Evolutionary conservation across 2,329 filamentous ascomycete species (phyloP), one percentile per base, ranked within the genome.

Genomic region (Xylariaceae sp.): DNA sequence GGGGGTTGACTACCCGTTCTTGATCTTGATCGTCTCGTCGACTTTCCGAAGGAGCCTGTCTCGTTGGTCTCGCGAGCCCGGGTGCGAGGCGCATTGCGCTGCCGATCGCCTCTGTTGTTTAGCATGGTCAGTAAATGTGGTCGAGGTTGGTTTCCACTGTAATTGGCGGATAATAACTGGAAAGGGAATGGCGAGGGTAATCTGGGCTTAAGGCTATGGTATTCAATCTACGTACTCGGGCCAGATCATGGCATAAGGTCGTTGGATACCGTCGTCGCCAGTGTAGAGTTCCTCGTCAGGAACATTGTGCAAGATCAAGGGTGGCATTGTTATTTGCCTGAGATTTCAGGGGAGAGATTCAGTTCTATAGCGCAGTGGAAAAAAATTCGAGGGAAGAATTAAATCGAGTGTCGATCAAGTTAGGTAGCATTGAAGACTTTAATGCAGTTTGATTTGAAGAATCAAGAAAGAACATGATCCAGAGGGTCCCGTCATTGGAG

Each of bases 281-380:
- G 83, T 73, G 67, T 86, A 87, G 43, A 84, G 81, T 67, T 87
- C 85, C 44, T 87, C 84, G 60, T 87, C 84, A 51, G 84, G 84
- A 59, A 87, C 85, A 67, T 86, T 87, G 67, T 88, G 85, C 27
- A 88, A 74, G 65, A 87, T 86, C 53, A 87, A 75, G 61, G 85
- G 85, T 52, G 83, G 80, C 83, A 86, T 87, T 60, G 59, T 68
- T 51, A n/a, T 67, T 50, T 56, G 55, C 39, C 21, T 39, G 35
- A 21, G 24, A n/a, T 41, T 26, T 23, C 27, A 37, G 21, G 18
- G 24, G 33, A n/a, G 27, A 15, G 6, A n/a, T 49, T n/a, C n/a
- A 20, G 16, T 10, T 36, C 15, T 9, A 23, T 48, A 29, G 29
- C 49, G 44, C 37, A 45, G 10, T 11, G 16, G 27, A 18, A 26